These are phyloP conservation scores for Allodekkera sacchari DNA, from an alignment of 805 yeast genomes.

Conservation along the genomic window DNA sequence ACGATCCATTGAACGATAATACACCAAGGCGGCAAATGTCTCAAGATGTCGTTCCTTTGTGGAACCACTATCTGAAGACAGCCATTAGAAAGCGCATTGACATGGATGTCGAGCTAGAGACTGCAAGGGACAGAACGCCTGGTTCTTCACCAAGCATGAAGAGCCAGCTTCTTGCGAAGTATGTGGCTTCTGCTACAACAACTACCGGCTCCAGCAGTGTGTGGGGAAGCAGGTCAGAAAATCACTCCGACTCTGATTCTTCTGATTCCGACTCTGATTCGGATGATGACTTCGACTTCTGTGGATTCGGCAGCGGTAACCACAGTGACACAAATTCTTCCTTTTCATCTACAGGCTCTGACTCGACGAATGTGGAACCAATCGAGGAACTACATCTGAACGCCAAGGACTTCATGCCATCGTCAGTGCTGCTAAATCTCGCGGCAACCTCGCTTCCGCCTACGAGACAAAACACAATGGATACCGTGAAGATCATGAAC, in stretches of 20 bases:
- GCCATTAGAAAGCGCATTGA: constrained; percentile 19
- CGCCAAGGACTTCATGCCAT: too few species aligned
- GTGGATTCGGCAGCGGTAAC: background rate
- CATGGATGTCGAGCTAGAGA: constrained; percentile 20
- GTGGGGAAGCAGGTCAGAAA: background rate
- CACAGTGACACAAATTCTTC: background rate
- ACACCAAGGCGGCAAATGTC: too few species aligned
- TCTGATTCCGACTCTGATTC: background rate
- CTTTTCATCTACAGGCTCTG: background rate
- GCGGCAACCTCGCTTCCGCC: background rate
- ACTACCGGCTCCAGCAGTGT: background rate
- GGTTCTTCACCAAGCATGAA: constrained; percentile 4
- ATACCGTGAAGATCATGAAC: too few species aligned
- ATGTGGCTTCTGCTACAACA: constrained; percentile 2
- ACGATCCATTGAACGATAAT: too few species aligned
- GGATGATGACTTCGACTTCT: background rate
- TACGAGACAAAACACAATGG: too few species aligned
- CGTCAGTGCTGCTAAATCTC: too few species aligned
- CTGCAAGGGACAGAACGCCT: constrained; percentile 5
- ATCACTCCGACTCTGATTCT: background rate
- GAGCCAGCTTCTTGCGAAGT: background rate
- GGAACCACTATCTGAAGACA: constrained; percentile 21
- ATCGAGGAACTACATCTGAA: background rate
- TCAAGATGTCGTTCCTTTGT: too few species aligned
- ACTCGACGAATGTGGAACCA: background rate